These are phyloP conservation scores for Kitagawia praeruptora DNA, from an alignment of 129 eudicot genomes.

Conservation along the genomic window DNA sequence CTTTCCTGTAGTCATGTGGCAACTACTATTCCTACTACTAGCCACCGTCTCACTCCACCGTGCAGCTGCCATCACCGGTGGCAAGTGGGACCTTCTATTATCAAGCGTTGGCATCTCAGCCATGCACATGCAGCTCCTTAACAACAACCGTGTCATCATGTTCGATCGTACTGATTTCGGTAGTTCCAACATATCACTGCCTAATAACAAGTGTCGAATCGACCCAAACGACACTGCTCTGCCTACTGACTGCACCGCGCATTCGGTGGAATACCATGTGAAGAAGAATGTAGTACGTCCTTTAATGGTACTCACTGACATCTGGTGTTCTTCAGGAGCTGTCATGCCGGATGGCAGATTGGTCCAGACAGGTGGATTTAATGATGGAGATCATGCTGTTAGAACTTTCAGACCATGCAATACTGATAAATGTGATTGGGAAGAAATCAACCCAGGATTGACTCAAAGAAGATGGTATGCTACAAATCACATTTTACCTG, in stretches of 20 bases:
- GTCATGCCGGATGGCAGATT: slow-evolving; percentile 37
- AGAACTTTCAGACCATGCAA: slow-evolving; percentile 36
- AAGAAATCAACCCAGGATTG: slow-evolving; percentile 27
- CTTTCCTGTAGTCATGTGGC: slow-evolving; percentile 16
- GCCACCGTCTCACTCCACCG: slow-evolving; percentile 9
- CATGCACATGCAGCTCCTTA: slow-evolving; percentile 94
- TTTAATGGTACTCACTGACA: slow-evolving; percentile 46
- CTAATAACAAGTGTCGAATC: slow-evolving; percentile 41
- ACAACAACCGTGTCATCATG: slow-evolving; percentile 57
- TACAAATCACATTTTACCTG: slow-evolving; percentile 60
- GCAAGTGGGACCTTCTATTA: slow-evolving; percentile 49
- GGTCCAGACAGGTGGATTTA: slow-evolving; percentile 66
- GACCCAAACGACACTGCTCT: slow-evolving; percentile 31
- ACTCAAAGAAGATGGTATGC: slow-evolving; percentile 57
- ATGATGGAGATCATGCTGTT: slow-evolving; percentile 51
- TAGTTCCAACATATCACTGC: slow-evolving; percentile 58
- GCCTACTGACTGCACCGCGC: slow-evolving; percentile 62
- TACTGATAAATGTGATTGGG: slow-evolving; percentile 44
- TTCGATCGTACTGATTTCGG: slow-evolving; percentile 81
- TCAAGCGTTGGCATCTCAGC: slow-evolving; percentile 55
- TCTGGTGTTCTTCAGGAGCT: slow-evolving; percentile 81
- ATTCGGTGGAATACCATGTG: slow-evolving; percentile 61
- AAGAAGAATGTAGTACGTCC: slow-evolving; percentile 47
- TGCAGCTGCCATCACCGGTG: slow-evolving; percentile 25
- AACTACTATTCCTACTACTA: slow-evolving; percentile 16